Conservation (phyloP, 1,284 basidiomycete genomes). For the Ganoderma sinense region DNA sequence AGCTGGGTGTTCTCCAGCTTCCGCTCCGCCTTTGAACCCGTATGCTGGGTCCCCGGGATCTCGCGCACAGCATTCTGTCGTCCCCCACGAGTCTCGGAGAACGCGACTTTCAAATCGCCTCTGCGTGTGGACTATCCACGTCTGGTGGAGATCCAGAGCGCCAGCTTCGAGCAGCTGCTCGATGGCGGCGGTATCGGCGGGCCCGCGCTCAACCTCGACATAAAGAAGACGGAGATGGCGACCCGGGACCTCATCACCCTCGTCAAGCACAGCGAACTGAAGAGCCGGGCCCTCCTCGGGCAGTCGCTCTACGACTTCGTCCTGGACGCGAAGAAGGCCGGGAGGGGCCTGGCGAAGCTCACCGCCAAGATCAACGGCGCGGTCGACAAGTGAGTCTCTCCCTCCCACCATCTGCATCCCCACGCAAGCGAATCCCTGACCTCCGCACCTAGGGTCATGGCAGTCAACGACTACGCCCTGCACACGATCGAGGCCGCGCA, state of each 20-base stretch:
- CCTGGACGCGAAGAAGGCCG: constrained; percentile 63
- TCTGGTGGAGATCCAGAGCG: constrained; percentile 64
- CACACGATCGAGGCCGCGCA: constrained; percentile 62
- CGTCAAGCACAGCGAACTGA: constrained; percentile 66
- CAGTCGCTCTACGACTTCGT: constrained; percentile 59
- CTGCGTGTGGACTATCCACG: constrained; percentile 63
- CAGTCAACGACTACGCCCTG: constrained; percentile 74
- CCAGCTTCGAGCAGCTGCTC: constrained; percentile 67
- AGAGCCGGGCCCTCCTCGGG: constrained; percentile 63
- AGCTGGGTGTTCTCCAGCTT: constrained; percentile 49
- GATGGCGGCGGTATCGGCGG: constrained; percentile 63
- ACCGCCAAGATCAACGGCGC: constrained; percentile 69
- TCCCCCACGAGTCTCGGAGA: constrained; percentile 22
- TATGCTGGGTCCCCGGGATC: constrained; percentile 68
- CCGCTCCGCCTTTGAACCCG: constrained; percentile 54
- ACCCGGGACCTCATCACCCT: constrained; percentile 68
- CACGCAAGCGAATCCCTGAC: neutral
- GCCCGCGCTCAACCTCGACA: constrained; percentile 64
- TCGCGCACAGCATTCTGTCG: constrained; percentile 56
- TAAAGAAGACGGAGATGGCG: constrained; percentile 80
- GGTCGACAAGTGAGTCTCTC: constrained; percentile 66
- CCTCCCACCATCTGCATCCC: neutral
- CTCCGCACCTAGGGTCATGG: constrained; percentile 60
- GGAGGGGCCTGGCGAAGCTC: constrained; percentile 63
- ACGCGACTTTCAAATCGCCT: constrained; percentile 14